Evolutionary conservation across 805 yeast genomes (phyloP), one percentile per base, ranked within the genome.

Genomic region (Candida jianshihensis): DNA sequence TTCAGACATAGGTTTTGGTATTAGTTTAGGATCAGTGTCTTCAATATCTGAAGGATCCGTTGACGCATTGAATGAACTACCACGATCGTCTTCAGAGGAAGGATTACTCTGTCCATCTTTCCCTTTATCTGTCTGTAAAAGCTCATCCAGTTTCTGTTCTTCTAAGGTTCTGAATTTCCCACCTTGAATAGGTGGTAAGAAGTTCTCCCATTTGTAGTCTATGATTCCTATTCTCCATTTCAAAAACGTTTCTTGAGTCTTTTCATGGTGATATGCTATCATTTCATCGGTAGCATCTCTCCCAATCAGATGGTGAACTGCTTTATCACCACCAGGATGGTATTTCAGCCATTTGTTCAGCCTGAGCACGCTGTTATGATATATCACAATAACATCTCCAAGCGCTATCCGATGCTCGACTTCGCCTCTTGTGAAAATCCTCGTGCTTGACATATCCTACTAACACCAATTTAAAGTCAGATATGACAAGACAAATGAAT

Each of bases 311-410:
- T 88, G 96, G 48, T 66, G 66, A 6, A 88, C 78, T 2, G 94
- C 89, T 51, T 76, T 82, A 40, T 81, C 89, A 5, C 96, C 96
- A 13, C 96, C 96, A 0, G 96, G 96, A 57, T 87, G 96, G 34
- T 49, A 65, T 19, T 64, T 65, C 25, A 87, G 57, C 96, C 95
- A 87, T 8, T 59, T 44, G 37, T 86, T 78, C 39, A 88, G 63
- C 45, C 76, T 72, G 29, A 87, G 63, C 5, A 82, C 94, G 16
- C 60, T 41, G 31, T 69, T 61, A 26, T 78, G 64, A 51, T 75
- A 81, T 4, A 87, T 79, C 27, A 86, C 85, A 20, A 87, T 70
- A 18, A 76, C 71, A 41, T 78, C 73, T 3, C 95, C 95, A 5
- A 59, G 59, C 2, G 82, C 73, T 17, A 87, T 84, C 30, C 74